phyloP scores from a whole-genome alignment of 176 grass and related monocot species.

The Panicum miliaceum region DNA sequence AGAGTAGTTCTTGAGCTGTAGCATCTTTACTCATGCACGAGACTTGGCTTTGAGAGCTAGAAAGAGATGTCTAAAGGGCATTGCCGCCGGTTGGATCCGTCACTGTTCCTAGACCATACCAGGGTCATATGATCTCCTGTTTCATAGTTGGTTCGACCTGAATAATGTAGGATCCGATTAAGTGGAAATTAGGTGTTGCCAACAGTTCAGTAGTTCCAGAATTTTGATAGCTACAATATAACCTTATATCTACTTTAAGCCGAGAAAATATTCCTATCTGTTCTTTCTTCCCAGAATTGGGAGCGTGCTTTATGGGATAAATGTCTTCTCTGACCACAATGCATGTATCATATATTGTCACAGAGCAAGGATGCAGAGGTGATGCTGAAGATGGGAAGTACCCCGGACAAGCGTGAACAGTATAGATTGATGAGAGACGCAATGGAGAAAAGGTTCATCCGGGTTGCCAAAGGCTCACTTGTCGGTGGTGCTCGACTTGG shows the following conservation, averaged over 20 bases:
- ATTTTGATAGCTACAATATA: constrained; percentile 1
- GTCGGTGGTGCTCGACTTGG: constrained; percentile 79
- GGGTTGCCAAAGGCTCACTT: constrained; percentile 74
- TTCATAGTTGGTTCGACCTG: background rate
- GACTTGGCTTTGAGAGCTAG: background rate
- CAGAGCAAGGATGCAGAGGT: constrained; percentile 98
- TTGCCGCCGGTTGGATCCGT: background rate
- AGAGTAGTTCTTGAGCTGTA: background rate
- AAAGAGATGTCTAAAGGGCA: background rate
- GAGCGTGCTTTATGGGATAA: background rate
- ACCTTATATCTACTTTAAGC: background rate
- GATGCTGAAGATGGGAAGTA: constrained; percentile 97
- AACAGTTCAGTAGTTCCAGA: background rate
- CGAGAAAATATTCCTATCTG: background rate
- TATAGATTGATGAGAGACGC: constrained; percentile 98
- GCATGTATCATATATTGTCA: constrained; percentile 26
- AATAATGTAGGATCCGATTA: background rate
- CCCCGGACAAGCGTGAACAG: constrained; percentile 88
- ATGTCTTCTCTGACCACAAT: constrained; percentile 9
- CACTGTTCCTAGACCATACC: background rate
- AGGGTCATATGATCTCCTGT: background rate
- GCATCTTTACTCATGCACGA: background rate
- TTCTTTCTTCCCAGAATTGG: background rate
- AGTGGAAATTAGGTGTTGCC: background rate
- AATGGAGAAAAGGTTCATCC: constrained; percentile 89